Base-by-base conservation (phyloP, 495 filamentous ascomycete species). In the Annulohypoxylon stygium region DNA sequence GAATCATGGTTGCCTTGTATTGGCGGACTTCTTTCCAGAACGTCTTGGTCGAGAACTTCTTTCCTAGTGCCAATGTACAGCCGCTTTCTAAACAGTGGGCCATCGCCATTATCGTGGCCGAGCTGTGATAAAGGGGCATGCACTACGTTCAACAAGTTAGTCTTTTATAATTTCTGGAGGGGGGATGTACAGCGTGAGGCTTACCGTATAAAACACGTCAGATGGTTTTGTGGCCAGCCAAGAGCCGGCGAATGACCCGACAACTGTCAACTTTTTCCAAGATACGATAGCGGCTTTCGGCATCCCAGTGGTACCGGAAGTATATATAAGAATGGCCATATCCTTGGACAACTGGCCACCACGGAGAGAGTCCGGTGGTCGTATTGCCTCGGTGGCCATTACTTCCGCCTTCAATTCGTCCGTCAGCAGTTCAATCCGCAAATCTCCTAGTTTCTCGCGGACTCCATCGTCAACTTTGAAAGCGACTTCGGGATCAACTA, bases 41-140 rank as follows among this genome's bases (percentile, higher is more conserved):
- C 1, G 85, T 92, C 37, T 86, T 87, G 3, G 90, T 93, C 11
- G 91, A 93, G 83, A 99, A 99, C 71, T 91, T 91, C 72, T 89
- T 92, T 39, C 92, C 91, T 9, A 98, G 76, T 65, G 91, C 85
- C 33, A 97, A 79, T 2, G 95, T 92, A 20, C 82, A 84, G 48
- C 92, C 90, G 0, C 73, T 78, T n/a, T 82, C 77, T 54, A 98
- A 76, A 6, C 84, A 84, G 26, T 88, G 81, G 18, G 84, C 70
- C 60, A 97, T 85, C 1, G 90, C 94, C 14, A 98, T 85, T 10
- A 97, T 61, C 23, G 88, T 80, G 18, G 93, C 96, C 0, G 95
- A 93, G 50, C 92, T 89, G 81, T 99, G 96, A 76, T 99, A 99
- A 14, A 99, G 87, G 0, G 96, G 96, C 94, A 98, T 98, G 67